phyloP scores from a whole-genome alignment of 495 filamentous ascomycete genomes.

The Astrothelium subdiscretum region DNA sequence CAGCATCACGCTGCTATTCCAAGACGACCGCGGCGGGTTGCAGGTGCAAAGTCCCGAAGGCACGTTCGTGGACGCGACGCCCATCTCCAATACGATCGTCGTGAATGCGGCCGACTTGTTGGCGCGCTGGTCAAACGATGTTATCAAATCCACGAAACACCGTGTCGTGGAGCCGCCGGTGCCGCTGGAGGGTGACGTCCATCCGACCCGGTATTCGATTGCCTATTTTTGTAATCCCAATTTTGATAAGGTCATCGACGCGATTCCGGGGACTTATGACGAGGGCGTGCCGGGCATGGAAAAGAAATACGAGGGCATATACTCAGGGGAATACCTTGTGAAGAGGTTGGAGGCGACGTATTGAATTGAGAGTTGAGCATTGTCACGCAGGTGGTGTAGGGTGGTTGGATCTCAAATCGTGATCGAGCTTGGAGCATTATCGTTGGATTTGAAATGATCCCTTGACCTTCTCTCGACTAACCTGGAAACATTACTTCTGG shows the following conservation, averaged over 20 bases:
- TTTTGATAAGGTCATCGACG: conserved; percentile 64
- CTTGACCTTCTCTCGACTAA: neutral
- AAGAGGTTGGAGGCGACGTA: conserved; percentile 62
- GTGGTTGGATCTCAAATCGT: neutral
- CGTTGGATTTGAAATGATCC: neutral
- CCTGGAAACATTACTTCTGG: no score
- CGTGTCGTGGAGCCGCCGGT: conserved; percentile 75
- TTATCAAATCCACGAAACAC: conserved; percentile 78
- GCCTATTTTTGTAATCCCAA: conserved; percentile 90
- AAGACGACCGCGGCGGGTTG: conserved; percentile 69
- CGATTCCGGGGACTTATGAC: conserved; percentile 73
- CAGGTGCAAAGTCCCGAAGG: conserved; percentile 72
- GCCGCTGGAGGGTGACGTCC: conserved; percentile 29
- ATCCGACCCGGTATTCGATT: conserved; percentile 57
- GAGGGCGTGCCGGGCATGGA: conserved; percentile 34
- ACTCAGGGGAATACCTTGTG: conserved; percentile 68
- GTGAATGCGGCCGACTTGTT: conserved; percentile 87
- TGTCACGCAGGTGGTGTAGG: neutral
- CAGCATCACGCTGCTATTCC: conserved; percentile 48
- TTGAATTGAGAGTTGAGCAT: conserved; percentile 4
- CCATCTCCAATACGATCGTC: conserved; percentile 72
- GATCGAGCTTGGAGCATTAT: neutral
- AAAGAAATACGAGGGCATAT: conserved; percentile 72
- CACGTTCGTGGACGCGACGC: conserved; percentile 70
- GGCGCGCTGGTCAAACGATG: conserved; percentile 82